phyloP scores from a whole-genome alignment of 2,329 filamentous ascomycete genomes.

The Taxawa tesnikishii region DNA sequence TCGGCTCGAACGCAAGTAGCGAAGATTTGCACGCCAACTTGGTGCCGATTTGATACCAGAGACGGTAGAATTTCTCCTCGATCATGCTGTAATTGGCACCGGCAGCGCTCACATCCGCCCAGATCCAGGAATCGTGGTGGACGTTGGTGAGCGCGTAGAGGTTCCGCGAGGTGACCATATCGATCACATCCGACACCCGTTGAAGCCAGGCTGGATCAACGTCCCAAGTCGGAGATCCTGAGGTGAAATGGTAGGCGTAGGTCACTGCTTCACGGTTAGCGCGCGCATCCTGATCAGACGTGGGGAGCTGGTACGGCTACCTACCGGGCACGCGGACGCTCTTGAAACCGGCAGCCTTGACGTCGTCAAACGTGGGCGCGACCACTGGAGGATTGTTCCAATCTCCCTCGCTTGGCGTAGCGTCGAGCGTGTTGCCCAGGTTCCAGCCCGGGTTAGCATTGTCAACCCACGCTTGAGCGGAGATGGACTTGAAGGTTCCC shows the following conservation, averaged over 20 bases:
- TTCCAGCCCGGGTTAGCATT: slow-evolving; percentile 48
- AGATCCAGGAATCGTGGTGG: slow-evolving; percentile 48
- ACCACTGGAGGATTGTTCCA: slow-evolving; percentile 46
- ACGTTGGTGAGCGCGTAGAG: slow-evolving; percentile 45
- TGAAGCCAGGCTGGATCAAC: slow-evolving; percentile 44
- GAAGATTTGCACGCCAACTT: slow-evolving; percentile 43
- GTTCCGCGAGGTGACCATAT: slow-evolving; percentile 39
- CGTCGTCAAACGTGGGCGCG: slow-evolving; percentile 36
- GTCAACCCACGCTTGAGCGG: slow-evolving; percentile 34
- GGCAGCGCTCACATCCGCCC: slow-evolving; percentile 40
- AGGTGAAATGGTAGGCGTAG: slow-evolving; percentile 44
- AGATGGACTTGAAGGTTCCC: slow-evolving; percentile 31
- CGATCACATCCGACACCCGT: slow-evolving; percentile 45
- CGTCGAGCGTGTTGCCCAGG: slow-evolving; percentile 48
- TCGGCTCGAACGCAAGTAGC: slow-evolving; percentile 43
- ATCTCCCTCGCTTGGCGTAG: slow-evolving; percentile 41
- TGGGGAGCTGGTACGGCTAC: slow-evolving; percentile 5
- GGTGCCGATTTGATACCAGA: slow-evolving; percentile 47
- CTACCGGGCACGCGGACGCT: slow-evolving; percentile 42
- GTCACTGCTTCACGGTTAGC: too few species aligned
- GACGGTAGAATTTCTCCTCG: slow-evolving; percentile 42
- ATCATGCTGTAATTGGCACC: slow-evolving; percentile 41
- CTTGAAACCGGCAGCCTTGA: slow-evolving; percentile 44
- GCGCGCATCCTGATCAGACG: too few species aligned
- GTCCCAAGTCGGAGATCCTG: slow-evolving; percentile 38